A percentile compares a stretch with the other conserved stretches of the same genome.
These are phyloP conservation scores for Pseudonitzschia pungens DNA, from an alignment of 108 stramenopile genomes.

Conservation along the genomic window DNA sequence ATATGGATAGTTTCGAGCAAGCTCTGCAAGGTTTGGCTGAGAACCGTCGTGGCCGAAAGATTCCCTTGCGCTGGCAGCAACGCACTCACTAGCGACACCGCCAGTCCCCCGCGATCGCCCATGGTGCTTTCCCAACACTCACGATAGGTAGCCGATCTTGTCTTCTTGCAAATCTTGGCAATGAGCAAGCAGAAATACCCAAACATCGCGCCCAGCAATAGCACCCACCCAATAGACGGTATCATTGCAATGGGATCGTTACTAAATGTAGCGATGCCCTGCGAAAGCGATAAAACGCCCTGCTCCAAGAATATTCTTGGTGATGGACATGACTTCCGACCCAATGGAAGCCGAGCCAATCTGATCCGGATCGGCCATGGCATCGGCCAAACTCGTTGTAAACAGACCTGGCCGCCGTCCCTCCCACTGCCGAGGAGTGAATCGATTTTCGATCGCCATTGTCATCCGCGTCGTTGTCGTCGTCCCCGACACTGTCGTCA, in stretches of 20 bases:
- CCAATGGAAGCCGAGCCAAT: constrained; percentile 11
- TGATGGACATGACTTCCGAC: constrained; percentile 33
- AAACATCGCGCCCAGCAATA: constrained; percentile 63
- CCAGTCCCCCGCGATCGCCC: constrained; percentile 15
- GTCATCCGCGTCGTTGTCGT: neutral
- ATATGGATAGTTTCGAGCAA: constrained; percentile 71
- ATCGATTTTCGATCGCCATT: neutral
- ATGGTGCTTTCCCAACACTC: constrained; percentile 78
- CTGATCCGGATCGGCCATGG: constrained; percentile 4
- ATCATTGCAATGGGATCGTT: constrained; percentile 41
- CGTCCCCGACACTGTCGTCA: neutral
- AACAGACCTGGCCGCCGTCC: neutral
- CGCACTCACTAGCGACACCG: constrained; percentile 8
- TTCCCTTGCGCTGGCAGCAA: constrained; percentile 6
- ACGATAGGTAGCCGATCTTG: constrained; percentile 56
- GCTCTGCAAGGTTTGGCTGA: constrained; percentile 42
- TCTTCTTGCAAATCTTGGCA: constrained; percentile 56
- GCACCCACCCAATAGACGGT: constrained; percentile 54
- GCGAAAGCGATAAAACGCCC: constrained; percentile 83
- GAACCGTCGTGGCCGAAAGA: constrained; percentile 56
- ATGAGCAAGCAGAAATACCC: constrained; percentile 80
- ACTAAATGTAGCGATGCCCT: constrained; percentile 41
- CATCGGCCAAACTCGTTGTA: neutral
- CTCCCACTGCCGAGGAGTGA: neutral
- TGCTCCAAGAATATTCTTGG: constrained; percentile 84